A percentile compares a stretch with the other conserved stretches of the same genome.
Evolutionary conservation across 805 yeast species (phyloP).

Genomic region (Yarrowia sp.): DNA sequence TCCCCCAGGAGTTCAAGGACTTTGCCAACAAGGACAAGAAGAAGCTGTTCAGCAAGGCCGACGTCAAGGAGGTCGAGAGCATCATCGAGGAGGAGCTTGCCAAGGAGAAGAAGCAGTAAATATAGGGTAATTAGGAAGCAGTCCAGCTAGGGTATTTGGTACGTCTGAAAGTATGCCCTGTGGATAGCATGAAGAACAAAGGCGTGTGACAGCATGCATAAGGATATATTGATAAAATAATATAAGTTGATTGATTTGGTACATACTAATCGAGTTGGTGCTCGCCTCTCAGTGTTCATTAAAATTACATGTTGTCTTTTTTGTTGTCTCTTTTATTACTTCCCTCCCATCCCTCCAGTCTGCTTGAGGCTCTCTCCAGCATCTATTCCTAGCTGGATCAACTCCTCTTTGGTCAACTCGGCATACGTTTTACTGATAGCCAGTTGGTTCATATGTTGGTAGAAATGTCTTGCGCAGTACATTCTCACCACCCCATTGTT

Average conservation of each 20-base stretch:
- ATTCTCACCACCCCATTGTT: conserved; percentile 11
- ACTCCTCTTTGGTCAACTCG: conserved; percentile 10
- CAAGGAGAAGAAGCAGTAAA: conserved; percentile 50
- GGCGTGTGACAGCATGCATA: not conserved
- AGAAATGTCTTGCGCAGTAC: conserved; percentile 22
- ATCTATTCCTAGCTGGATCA: conserved; percentile 16
- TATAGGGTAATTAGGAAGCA: not conserved
- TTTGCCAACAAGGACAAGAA: conserved; percentile 76
- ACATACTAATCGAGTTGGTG: too few relatives aligned
- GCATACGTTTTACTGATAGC: conserved; percentile 3
- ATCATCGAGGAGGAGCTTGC: conserved; percentile 76
- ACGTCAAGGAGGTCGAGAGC: conserved; percentile 73
- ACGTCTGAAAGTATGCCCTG: conserved; percentile 2
- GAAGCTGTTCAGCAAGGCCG: conserved; percentile 72
- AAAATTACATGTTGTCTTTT: not conserved
- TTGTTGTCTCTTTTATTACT: not conserved
- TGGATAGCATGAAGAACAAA: not conserved
- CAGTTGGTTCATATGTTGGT: conserved; percentile 15
- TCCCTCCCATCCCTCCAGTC: not conserved
- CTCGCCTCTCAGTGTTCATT: too few relatives aligned
- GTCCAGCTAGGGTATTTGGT: not conserved
- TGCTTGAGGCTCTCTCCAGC: conserved; percentile 10
- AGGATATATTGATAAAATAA: not conserved
- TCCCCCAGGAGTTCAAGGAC: conserved; percentile 84
- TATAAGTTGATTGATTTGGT: too few relatives aligned